These are phyloP conservation scores for Termitomyces bulborhizus DNA, from an alignment of 768 basidiomycete species.

Conservation along the genomic window DNA sequence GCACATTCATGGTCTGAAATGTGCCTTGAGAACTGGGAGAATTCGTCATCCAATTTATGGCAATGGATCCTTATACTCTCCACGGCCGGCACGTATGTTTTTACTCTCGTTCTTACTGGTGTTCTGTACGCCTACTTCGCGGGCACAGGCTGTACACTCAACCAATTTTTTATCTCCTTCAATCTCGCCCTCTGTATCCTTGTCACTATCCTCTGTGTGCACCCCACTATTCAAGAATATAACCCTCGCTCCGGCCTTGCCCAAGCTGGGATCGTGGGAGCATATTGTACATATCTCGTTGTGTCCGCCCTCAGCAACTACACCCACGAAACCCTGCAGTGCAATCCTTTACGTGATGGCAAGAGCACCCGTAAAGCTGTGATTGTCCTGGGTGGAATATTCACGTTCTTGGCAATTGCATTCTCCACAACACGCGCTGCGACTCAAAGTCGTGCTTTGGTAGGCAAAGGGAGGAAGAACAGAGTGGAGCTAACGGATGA, in stretches of 20 bases:
- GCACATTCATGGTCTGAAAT: slow-evolving; percentile 98
- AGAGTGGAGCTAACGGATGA: slow-evolving; percentile 58
- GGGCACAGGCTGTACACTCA: slow-evolving; percentile 78
- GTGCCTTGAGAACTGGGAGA: slow-evolving; percentile 94
- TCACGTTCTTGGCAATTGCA: slow-evolving; percentile 97
- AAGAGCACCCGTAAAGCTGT: slow-evolving; percentile 76
- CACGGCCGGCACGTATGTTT: slow-evolving; percentile 83
- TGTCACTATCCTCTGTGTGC: slow-evolving; percentile 76
- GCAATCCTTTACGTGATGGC: slow-evolving; percentile 80
- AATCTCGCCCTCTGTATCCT: slow-evolving; percentile 79
- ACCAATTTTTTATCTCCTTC: slow-evolving; percentile 96
- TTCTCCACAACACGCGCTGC: slow-evolving; percentile 96
- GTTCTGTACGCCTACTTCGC: slow-evolving; percentile 92
- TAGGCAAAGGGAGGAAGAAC: slow-evolving; percentile 64
- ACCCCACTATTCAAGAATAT: slow-evolving; percentile 82
- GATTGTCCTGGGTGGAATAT: slow-evolving; percentile 84
- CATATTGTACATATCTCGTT: slow-evolving; percentile 94
- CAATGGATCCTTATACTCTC: slow-evolving; percentile 94
- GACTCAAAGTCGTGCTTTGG: slow-evolving; percentile 88
- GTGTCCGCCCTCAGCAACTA: slow-evolving; percentile 94
- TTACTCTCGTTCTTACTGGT: slow-evolving; percentile 79
- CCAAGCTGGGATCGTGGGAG: slow-evolving; percentile 95
- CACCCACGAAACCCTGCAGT: slow-evolving; percentile 60
- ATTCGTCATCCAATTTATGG: slow-evolving; percentile 83
- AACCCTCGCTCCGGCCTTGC: slow-evolving; percentile 95